Base-by-base conservation (phyloP, 108 stramenopile genomes). In the Cyclotella baltica region DNA sequence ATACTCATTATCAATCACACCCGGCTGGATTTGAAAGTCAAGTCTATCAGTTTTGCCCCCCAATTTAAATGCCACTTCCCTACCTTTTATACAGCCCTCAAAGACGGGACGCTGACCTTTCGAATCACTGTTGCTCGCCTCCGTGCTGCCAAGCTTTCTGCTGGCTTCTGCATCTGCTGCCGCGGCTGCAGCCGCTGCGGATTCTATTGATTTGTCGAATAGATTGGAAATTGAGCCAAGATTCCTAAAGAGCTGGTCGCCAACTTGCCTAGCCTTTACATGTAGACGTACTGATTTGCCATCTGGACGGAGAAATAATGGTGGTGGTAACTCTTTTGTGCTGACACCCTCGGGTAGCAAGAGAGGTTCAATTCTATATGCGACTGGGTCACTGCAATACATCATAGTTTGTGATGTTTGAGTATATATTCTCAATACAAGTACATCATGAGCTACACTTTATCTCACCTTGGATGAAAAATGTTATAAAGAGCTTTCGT, bases 1-100 rank as follows among this genome's bases (percentile, higher is more conserved):
- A 73, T 93, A 95, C 74, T 92, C 91, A 67, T 90, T 92, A 55
- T 92, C 92, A 52, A 93, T 88, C 4, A 93, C 83, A 19, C 88
- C 88, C 0, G 88, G 88, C 55, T 93, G 94, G 0, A 92, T 74
- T 53, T 89, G 88, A 68, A 87, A 93, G 65, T 89, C 88, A 25
- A 92, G 78, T 27, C 89, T 74, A 19, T 61, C 35, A 34, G 78
- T 85, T 50, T 64, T 69, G 23, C 94, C 94, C 10, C 88, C 90
- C 28, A 96, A 83, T 5, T 86, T 84, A 75, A 96, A 93, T 1
- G 43, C 29, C 3, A 67, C 35, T 74, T 77, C 73, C 6, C 66
- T 73, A 13, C 70, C 71, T 75, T 80, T 83, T 22, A 83, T 83
- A 63, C 75, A 83, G 9, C 75, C 75, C 67, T 71, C 70, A 62